Evolutionary conservation across 2,329 filamentous ascomycete genomes (phyloP).

Genomic region (Talaromyces sp.): DNA sequence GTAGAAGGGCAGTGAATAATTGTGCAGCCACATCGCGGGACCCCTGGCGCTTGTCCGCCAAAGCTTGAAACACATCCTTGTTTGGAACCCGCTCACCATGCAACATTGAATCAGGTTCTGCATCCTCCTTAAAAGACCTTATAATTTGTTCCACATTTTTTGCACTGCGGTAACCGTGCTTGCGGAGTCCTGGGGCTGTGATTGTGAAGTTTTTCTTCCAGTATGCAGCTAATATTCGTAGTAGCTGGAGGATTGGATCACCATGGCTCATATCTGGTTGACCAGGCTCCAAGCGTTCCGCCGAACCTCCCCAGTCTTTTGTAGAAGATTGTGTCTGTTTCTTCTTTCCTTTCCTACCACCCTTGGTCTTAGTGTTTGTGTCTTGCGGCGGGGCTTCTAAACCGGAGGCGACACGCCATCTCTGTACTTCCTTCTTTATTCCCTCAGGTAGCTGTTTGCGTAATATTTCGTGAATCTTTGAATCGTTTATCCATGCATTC

Average conservation of each 20-base stretch:
- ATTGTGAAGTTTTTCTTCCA: conserved; percentile 83
- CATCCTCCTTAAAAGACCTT: conserved; percentile 61
- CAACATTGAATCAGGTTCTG: conserved; percentile 54
- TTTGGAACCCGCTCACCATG: conserved; percentile 73
- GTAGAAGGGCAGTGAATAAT: conserved; percentile 78
- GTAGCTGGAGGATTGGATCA: conserved; percentile 71
- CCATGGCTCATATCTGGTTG: conserved; percentile 73
- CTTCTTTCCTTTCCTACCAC: conserved; percentile 3
- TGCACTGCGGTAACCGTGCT: conserved; percentile 81
- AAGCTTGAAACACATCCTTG: conserved; percentile 61
- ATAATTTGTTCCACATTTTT: conserved; percentile 68
- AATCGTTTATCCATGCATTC: conserved; percentile 78
- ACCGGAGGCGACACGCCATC: conserved; percentile 66
- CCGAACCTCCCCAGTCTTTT: conserved; percentile 67
- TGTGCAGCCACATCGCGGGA: conserved; percentile 86
- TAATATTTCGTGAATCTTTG: conserved; percentile 68
- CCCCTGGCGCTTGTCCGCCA: conserved; percentile 66
- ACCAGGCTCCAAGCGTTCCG: conserved; percentile 64
- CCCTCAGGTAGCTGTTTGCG: conserved; percentile 65
- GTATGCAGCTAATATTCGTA: conserved; percentile 72
- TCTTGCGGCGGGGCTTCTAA: conserved; percentile 41
- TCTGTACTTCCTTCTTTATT: conserved; percentile 67
- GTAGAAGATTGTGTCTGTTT: conserved; percentile 34
- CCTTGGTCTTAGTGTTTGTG: conserved; percentile 33
- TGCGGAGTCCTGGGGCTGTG: conserved; percentile 74